phyloP scores from a whole-genome alignment of 306 rosid genomes.

The Prunus davidiana region DNA sequence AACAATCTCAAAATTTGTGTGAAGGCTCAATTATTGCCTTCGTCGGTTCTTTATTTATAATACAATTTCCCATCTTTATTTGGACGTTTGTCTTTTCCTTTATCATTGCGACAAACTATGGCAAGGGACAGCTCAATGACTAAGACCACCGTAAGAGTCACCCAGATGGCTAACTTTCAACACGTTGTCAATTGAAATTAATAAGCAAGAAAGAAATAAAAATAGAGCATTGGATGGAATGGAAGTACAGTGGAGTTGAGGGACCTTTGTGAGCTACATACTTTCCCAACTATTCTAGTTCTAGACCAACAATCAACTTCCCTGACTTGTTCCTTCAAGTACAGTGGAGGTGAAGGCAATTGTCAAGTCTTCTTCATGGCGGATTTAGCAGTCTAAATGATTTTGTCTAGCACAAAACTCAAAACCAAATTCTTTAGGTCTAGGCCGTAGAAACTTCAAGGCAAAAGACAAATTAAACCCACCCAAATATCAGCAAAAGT shows the following conservation, averaged over 20 bases:
- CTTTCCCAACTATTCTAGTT: neutral
- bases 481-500: neutral
- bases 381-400: neutral
- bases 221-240: no score
- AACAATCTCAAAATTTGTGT: no score
- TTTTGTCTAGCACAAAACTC: constrained; percentile 6
- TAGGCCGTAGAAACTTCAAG: neutral
- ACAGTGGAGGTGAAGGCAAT: neutral
- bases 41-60: neutral
- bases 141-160: neutral
- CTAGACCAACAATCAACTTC: neutral
- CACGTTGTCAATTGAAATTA: neutral
- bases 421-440: neutral
- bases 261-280: neutral
- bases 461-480: constrained; percentile 8
- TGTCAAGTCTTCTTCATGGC: neutral
- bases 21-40: neutral
- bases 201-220: neutral
- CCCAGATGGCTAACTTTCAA: neutral
- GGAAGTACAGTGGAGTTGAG: neutral
- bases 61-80: neutral
- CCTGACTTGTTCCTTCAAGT: neutral
- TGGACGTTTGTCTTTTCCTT: neutral
- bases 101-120: neutral
- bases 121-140: neutral